Evolutionary conservation across 257 asterid species (phyloP).

Genomic region (Solanum etuberosum): DNA sequence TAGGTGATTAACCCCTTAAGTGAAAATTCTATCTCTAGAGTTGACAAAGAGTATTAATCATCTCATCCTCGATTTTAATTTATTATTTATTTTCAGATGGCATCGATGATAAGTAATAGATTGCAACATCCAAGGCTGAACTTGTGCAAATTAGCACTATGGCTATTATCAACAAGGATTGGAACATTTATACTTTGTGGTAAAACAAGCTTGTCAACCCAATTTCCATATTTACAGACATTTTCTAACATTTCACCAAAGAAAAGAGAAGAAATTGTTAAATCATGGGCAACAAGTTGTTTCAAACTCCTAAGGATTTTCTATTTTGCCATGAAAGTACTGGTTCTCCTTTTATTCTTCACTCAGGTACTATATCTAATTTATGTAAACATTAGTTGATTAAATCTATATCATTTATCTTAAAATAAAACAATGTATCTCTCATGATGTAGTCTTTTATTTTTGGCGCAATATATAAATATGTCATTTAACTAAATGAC

Average conservation of each 20-base stretch:
- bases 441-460: too few species aligned
- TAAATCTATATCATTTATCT: too few species aligned
- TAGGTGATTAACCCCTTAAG: not conserved
- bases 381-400: too few species aligned
- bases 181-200: constrained; percentile 61
- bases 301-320: constrained; percentile 34
- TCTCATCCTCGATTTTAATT: not conserved
- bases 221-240: constrained; percentile 46
- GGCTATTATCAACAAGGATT: constrained; percentile 45
- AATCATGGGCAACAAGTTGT: constrained; percentile 46
- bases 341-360: constrained; percentile 22
- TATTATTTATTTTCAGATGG: constrained; percentile 17
- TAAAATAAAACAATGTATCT: too few species aligned
- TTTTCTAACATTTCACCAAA: constrained; percentile 30
- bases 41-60: not conserved
- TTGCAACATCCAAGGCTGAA: constrained; percentile 16
- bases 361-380: too few species aligned
- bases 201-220: constrained; percentile 23
- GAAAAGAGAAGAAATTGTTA: constrained; percentile 31
- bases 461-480: too few species aligned
- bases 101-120: constrained; percentile 19
- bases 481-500: too few species aligned
- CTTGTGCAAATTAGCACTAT: constrained; percentile 23
- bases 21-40: not conserved
- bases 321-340: constrained; percentile 26